Conservation (phyloP, 805 yeast genomes). For the Kodamaea fukazawae region DNA sequence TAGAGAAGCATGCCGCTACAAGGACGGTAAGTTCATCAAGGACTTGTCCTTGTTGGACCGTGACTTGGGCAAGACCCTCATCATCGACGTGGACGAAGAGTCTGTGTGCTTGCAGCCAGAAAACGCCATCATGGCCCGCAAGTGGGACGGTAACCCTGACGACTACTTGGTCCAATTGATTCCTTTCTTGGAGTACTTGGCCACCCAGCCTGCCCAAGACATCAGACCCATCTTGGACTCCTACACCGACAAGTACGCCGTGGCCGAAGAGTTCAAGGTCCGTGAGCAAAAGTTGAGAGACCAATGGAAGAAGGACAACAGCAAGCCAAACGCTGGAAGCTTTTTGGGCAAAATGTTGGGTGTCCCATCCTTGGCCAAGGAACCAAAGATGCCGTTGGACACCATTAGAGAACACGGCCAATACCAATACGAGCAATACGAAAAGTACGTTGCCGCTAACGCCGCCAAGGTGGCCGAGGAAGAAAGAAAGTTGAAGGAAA, state of each 20-base stretch:
- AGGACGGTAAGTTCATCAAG: conserved; percentile 86
- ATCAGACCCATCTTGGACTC: conserved; percentile 84
- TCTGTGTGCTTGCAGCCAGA: conserved; percentile 84
- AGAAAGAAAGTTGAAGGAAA: conserved; percentile 80
- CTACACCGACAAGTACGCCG: conserved; percentile 60
- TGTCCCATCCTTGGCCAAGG: conserved; percentile 47
- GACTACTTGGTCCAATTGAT: conserved; percentile 77
- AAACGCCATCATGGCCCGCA: conserved; percentile 79
- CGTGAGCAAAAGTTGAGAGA: conserved; percentile 77
- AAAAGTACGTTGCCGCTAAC: conserved; percentile 55
- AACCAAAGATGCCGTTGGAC: conserved; percentile 81
- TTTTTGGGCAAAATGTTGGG: conserved; percentile 67
- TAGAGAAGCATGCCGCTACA: conserved; percentile 87
- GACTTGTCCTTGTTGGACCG: conserved; percentile 90
- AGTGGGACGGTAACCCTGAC: conserved; percentile 86
- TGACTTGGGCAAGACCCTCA: conserved; percentile 76
- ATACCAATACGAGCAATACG: conserved; percentile 79
- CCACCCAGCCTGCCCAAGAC: conserved; percentile 81
- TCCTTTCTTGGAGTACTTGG: conserved; percentile 92
- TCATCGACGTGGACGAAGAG: conserved; percentile 74
- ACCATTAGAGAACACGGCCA: conserved; percentile 89
- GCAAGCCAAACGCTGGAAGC: conserved; percentile 43
- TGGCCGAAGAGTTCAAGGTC: conserved; percentile 74
- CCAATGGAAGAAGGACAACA: conserved; percentile 58
- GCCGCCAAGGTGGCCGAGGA: conserved; percentile 73